phyloP scores from a whole-genome alignment of 495 filamentous ascomycete species.

The Trichoderma orchidacearum region DNA sequence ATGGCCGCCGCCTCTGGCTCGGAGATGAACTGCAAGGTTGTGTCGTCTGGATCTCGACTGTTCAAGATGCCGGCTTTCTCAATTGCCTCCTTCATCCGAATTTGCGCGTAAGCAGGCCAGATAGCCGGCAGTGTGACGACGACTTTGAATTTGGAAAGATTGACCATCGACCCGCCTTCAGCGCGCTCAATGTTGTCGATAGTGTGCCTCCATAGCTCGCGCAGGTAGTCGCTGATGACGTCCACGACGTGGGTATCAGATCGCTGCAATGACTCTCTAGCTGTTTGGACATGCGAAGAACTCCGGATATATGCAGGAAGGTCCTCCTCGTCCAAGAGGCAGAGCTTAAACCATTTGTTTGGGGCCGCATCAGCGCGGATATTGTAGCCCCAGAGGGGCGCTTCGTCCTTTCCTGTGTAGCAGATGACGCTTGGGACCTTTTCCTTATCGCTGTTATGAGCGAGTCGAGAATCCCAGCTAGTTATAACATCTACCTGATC shows the following conservation, averaged over 20 bases:
- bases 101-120: slow-evolving; percentile 11
- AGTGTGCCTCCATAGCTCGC: slow-evolving; percentile 11
- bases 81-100: slow-evolving; percentile 8
- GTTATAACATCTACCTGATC: slow-evolving; percentile 5
- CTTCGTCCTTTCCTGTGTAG: background rate
- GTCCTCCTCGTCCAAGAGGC: slow-evolving; percentile 14
- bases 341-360: slow-evolving; percentile 18
- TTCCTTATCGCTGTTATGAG: slow-evolving; percentile 4
- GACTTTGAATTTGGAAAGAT: slow-evolving; percentile 8
- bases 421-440: slow-evolving; percentile 10
- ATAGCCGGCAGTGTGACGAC: slow-evolving; percentile 17
- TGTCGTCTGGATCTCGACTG: slow-evolving; percentile 1
- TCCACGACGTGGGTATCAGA: slow-evolving; percentile 7
- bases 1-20: slow-evolving; percentile 17
- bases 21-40: slow-evolving; percentile 7
- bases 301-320: slow-evolving; percentile 3
- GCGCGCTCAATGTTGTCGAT: slow-evolving; percentile 4
- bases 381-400: slow-evolving; percentile 13
- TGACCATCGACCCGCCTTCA: slow-evolving; percentile 1
- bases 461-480: slow-evolving; percentile 1
- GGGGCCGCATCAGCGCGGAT: slow-evolving; percentile 6
- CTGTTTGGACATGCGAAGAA: slow-evolving; percentile 4
- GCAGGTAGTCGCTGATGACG: slow-evolving; percentile 11
- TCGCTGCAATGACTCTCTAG: slow-evolving; percentile 3
- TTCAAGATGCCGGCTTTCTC: slow-evolving; percentile 10